phyloP scores from a whole-genome alignment of 202 grass and related monocot species.

The Panicum virgatum region DNA sequence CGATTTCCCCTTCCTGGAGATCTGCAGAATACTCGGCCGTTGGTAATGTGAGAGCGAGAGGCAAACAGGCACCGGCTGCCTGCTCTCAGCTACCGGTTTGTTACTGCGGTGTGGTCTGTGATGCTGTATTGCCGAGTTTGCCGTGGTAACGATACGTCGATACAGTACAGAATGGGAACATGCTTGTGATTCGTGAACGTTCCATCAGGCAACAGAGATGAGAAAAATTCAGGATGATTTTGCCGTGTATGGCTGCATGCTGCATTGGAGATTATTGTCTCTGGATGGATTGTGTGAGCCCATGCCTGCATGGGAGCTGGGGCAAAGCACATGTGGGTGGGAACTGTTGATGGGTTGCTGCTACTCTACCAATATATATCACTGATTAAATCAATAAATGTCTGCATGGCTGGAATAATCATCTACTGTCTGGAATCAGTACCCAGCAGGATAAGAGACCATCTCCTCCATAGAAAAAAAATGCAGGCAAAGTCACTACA shows the following conservation, averaged over 20 bases:
- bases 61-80: background rate
- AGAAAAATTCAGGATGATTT: background rate
- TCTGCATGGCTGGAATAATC: slow-evolving; percentile 14
- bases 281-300: background rate
- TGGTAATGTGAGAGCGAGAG: slow-evolving; percentile 37
- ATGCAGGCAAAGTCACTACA: background rate
- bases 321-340: slow-evolving; percentile 22
- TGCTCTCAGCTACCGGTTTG: background rate
- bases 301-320: slow-evolving; percentile 12
- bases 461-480: slow-evolving; percentile 13
- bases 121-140: background rate
- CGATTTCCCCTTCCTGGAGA: slow-evolving; percentile 46
- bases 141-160: background rate
- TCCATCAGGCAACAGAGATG: slow-evolving; percentile 9
- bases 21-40: slow-evolving; percentile 35
- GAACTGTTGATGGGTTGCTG: background rate
- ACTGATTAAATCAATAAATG: slow-evolving; percentile 10
- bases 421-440: background rate
- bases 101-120: background rate
- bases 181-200: background rate
- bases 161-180: background rate
- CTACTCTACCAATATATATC: background rate
- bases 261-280: background rate
- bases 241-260: background rate
- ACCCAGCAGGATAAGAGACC: background rate